Evolutionary conservation across 257 asterid species (phyloP), one percentile per base, ranked within the genome.

Genomic region (Dorcoceras hygrometricum): DNA sequence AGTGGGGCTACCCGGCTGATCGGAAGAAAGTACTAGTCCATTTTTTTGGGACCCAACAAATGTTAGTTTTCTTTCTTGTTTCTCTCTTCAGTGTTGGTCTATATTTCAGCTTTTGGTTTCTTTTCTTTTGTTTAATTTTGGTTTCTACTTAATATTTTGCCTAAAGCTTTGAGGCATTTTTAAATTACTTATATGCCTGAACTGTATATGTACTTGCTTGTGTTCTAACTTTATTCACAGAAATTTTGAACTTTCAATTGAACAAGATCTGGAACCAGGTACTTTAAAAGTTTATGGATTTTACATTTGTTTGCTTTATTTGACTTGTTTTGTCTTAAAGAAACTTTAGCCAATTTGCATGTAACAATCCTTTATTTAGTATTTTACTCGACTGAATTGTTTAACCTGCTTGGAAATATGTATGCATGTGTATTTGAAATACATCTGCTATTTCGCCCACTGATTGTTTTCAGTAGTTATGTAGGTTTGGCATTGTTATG

Each of bases 11-110:
- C 76, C 65, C 89, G 11, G 73, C 78, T 73, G 98, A 87, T 74
- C 64, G 69, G 84, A 92, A 83, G 88, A 92, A 92, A 83, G 83
- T 92, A 65, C 80, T 89, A 3, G 98, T 92, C 57, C 77, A 70
- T 76, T 92, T 92, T 75, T 92, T 87, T 77, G 97, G 98, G 67
- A 81, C 89, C 60, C 89, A 76, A 58, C 96, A 92, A 77, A 86
- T 92, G 98, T 92, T 87, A 81, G 96, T 84, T 56, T 56, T 48
- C 25, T 20, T 63, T 62, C 51, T 61, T 36, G 19, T 29, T 59
- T 67, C 48, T 26, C 32, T 22, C 56, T 58, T n/a, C 26, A 22
- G 66, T 53, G 11, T 67, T 55, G 55, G 58, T 50, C 31, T 20
- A 18, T 55, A 32, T 20, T 31, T 46, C 57, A 51, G 61, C 59